Evolutionary conservation across 306 rosid species (phyloP), one percentile per base, ranked within the genome.

Genomic region (barrel medic (Medicago truncatula)): DNA sequence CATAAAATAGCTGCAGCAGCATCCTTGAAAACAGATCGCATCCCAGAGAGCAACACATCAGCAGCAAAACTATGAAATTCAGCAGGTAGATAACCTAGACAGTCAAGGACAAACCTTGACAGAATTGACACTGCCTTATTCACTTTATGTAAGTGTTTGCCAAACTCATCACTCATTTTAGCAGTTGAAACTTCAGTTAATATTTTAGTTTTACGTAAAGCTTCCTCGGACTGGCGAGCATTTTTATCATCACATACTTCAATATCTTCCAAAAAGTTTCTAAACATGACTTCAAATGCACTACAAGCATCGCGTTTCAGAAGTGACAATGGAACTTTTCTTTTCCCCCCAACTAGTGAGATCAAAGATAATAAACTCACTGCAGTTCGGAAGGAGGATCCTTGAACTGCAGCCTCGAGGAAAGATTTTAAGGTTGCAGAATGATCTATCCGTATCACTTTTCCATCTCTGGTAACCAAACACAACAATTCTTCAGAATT

Each of bases 381-480:
- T 40, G 98, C 97, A 46, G 97, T 90, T 74, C 53, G 88, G 79
- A 92, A 92, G 79, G 97, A 72, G 52, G 90, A 88, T 78, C 93
- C 96, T 76, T 86, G 85, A 81, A 87, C 80, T 71, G 93, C 95
- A 82, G 97, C 96, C 76, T 87, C 87, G 76, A 89, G 83, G 83
- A 92, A 94, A n/a, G 96, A 88, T 74, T 92, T 93, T 21, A 78
- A 57, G 70, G 96, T 85, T 59, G 96, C 95, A 65, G 87, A 85
- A 75, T 84, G 93, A 83, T 94, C 96, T 62, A 94, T 75, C 25
- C 97, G 88, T 68, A 94, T 46, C 52, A 87, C 95, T 75, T 86
- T 87, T 44, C 96, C 98, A 86, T 87, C 92, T 72, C 77, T 88
- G 28, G 98, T 84, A 82, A 92, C 91, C 83, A 94, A 81, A 83